phyloP scores from a whole-genome alignment of 495 filamentous ascomycete genomes.

The Lophiostoma macrostomum region DNA sequence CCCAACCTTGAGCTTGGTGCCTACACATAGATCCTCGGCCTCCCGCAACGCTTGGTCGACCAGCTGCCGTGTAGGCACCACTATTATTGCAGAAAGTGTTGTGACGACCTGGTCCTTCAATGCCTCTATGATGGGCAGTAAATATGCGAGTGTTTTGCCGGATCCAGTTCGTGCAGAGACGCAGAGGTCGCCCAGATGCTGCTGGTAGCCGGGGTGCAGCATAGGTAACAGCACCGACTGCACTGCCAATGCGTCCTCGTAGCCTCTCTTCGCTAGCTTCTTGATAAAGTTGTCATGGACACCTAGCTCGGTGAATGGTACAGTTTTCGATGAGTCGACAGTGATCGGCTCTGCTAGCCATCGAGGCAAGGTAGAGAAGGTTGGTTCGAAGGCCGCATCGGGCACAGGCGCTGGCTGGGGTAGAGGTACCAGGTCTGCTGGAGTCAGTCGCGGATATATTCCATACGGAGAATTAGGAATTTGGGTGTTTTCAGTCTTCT shows the following conservation, averaged over 20 bases:
- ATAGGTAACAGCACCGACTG: conserved; percentile 79
- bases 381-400: conserved; percentile 50
- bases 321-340: conserved; percentile 55
- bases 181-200: conserved; percentile 69
- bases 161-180: conserved; percentile 89
- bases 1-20: conserved; percentile 68
- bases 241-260: conserved; percentile 75
- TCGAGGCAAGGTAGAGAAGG: conserved; percentile 55
- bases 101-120: conserved; percentile 58
- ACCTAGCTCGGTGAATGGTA: conserved; percentile 61
- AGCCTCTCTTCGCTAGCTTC: conserved; percentile 62
- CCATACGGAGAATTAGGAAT: background rate
- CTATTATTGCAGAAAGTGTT: conserved; percentile 69
- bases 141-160: conserved; percentile 88
- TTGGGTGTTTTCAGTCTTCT: too few species aligned
- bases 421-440: conserved; percentile 59
- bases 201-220: conserved; percentile 58
- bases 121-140: conserved; percentile 78
- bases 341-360: conserved; percentile 76
- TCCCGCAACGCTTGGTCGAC: conserved; percentile 76
- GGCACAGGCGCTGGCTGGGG: conserved; percentile 68
- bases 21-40: conserved; percentile 62
- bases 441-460: background rate
- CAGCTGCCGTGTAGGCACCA: conserved; percentile 86
- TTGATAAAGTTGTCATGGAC: conserved; percentile 55